phyloP scores from a whole-genome alignment of 805 yeast genomes.

The Sugiyamaella smithiae region DNA sequence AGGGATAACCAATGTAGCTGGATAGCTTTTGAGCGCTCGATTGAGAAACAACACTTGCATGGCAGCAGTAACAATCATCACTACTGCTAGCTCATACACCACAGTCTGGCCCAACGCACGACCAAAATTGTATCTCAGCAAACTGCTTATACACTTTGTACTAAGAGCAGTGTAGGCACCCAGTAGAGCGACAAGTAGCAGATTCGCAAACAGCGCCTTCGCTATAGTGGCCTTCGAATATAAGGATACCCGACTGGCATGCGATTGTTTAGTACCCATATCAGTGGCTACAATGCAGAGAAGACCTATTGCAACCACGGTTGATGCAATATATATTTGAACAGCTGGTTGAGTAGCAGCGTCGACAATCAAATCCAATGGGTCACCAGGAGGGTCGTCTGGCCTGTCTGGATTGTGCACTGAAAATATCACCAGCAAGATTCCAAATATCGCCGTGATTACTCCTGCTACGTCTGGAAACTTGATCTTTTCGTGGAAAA shows the following conservation, averaged over 20 bases:
- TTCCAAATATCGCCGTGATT: conserved; percentile 41
- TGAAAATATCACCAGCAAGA: conserved; percentile 41
- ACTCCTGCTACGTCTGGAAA: conserved; percentile 41
- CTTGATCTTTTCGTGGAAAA: conserved; percentile 42
- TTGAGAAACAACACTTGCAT: conserved; percentile 42
- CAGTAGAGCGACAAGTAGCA: conserved; percentile 41
- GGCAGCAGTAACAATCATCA: conserved; percentile 40
- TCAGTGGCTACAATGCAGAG: background rate
- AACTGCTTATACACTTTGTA: conserved; percentile 42
- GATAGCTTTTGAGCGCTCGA: conserved; percentile 40
- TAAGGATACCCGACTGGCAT: background rate
- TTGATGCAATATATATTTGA: conserved; percentile 29
- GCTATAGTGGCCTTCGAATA: background rate
- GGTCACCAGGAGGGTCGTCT: conserved; percentile 25
- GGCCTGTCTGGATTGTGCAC: conserved; percentile 5
- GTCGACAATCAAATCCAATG: conserved; percentile 30
- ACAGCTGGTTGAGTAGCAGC: conserved; percentile 30
- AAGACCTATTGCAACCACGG: conserved; percentile 17
- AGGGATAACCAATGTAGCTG: conserved; percentile 49
- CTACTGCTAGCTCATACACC: conserved; percentile 34
- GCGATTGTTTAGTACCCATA: background rate
- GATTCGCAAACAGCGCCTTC: conserved; percentile 31
- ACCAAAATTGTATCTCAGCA: conserved; percentile 26
- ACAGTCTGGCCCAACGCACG: conserved; percentile 29
- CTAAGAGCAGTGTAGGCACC: conserved; percentile 49